Evolutionary conservation across 495 filamentous ascomycete species (phyloP), one percentile per base, ranked within the genome.

Genomic region (Hypoxylon perforatum): DNA sequence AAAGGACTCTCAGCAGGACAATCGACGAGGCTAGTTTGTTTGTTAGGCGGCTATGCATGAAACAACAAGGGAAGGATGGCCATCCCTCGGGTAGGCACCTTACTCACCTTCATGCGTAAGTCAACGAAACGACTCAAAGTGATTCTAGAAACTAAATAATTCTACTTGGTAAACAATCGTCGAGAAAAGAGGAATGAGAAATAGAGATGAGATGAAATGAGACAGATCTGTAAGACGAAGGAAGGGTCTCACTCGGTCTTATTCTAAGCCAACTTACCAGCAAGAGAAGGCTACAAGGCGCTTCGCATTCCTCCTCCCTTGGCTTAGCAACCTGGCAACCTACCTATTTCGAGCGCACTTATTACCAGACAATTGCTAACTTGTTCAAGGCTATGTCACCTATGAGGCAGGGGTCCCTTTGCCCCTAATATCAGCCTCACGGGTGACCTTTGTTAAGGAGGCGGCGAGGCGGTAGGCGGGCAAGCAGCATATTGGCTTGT

Each of bases 361-460:
- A 15, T 18, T 48, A 25, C 23, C 12, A 48, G 46, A 19, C 12
- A 35, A 35, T 46, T 17, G 7, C 19, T 28, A 30, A 1, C 3
- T 28, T n/a, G n/a, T n/a, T n/a, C n/a, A 28, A 44, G 50, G 59
- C 42, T 48, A 23, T 59, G 62, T 53, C 18, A 49, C 48, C 50
- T 18, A 46, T 21, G n/a, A 19, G 5, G n/a, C 39, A 42, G 39
- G 39, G 39, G 39, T 39, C 36, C 30, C 11, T 35, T 35, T 5
- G 23, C 3, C 11, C 33, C 15, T 41, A 36, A 48, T 19, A 49
- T 39, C 55, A 58, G 55, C 30, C 55, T 30, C 48, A 58, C 45
- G 39, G 38, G 42, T 46, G 54, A n/a, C 44, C 28, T 45, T 39
- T 49, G 14, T 49, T 30, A n/a, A 15, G 56, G 42, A 22, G 41